Conservation (phyloP, 2,329 filamentous ascomycete genomes). For the Phialemoniopsis sp. region DNA sequence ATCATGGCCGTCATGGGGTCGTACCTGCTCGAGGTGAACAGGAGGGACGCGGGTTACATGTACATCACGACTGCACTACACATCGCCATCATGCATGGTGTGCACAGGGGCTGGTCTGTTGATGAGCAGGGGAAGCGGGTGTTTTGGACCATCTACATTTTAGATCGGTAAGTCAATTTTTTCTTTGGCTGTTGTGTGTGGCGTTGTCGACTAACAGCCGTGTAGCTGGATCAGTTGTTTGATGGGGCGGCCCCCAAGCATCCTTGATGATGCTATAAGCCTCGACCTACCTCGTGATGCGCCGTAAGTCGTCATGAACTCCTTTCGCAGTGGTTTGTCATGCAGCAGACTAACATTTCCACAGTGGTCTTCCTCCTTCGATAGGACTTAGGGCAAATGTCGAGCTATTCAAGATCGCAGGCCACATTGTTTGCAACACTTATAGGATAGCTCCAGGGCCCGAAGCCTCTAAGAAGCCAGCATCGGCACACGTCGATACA, state of each 20-base stretch:
- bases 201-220: too few species aligned
- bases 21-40: slow-evolving; percentile 44
- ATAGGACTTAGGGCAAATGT: slow-evolving; percentile 40
- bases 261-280: slow-evolving; percentile 41
- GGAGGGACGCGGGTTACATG: slow-evolving; percentile 43
- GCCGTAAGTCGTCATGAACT: slow-evolving; percentile 26
- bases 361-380: slow-evolving; percentile 36
- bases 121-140: slow-evolving; percentile 39
- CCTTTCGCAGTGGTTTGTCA: not conserved
- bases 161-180: slow-evolving; percentile 35
- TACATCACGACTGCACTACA: slow-evolving; percentile 42
- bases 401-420: slow-evolving; percentile 40
- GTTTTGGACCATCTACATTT: slow-evolving; percentile 49
- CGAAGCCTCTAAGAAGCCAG: slow-evolving; percentile 11
- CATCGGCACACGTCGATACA: slow-evolving; percentile 26
- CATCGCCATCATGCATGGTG: slow-evolving; percentile 42
- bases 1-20: slow-evolving; percentile 41
- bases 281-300: slow-evolving; percentile 32
- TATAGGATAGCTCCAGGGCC: slow-evolving; percentile 30
- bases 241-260: slow-evolving; percentile 42
- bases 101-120: slow-evolving; percentile 34
- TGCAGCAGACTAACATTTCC: slow-evolving; percentile 4
- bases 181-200: too few species aligned
- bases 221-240: slow-evolving; percentile 36
- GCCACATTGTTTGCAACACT: slow-evolving; percentile 42